A percentile compares a stretch with the other conserved stretches of the same genome.
Conservation (phyloP, 2,329 filamentous ascomycete genomes). For the Tolypocladium tundrense region DNA sequence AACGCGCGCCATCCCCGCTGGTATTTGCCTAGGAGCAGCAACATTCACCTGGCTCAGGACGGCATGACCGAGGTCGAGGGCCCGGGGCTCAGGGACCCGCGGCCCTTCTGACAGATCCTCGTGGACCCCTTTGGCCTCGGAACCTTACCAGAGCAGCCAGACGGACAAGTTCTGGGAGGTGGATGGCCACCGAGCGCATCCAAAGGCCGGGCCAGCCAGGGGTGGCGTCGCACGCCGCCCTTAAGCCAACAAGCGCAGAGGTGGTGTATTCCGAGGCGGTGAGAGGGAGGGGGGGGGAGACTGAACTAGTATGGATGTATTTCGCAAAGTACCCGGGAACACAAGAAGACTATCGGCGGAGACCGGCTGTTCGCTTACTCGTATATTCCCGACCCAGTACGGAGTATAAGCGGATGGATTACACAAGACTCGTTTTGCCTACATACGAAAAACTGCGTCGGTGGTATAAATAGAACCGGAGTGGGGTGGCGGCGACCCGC, state of each 20-base stretch:
- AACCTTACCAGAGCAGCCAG: background rate
- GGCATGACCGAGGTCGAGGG: background rate
- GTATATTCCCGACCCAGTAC: too few species aligned
- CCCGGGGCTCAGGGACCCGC: background rate
- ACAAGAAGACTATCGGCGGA: background rate
- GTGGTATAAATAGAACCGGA: background rate
- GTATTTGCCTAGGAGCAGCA: background rate
- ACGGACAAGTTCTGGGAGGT: background rate
- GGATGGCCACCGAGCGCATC: too few species aligned
- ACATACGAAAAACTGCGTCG: background rate
- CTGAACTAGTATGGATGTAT: background rate
- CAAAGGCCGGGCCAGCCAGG: background rate
- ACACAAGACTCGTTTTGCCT: too few species aligned
- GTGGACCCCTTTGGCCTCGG: background rate
- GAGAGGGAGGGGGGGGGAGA: background rate
- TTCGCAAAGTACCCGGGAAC: background rate
- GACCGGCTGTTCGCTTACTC: too few species aligned
- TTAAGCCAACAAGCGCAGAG: background rate
- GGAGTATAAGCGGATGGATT: too few species aligned
- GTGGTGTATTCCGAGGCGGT: background rate
- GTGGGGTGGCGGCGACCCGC: background rate
- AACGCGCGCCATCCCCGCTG: background rate
- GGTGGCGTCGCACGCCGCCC: background rate
- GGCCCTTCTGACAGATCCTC: background rate
- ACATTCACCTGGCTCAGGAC: background rate